Conservation (phyloP, 345 rosid genomes). For the Trapa bicornis region DNA sequence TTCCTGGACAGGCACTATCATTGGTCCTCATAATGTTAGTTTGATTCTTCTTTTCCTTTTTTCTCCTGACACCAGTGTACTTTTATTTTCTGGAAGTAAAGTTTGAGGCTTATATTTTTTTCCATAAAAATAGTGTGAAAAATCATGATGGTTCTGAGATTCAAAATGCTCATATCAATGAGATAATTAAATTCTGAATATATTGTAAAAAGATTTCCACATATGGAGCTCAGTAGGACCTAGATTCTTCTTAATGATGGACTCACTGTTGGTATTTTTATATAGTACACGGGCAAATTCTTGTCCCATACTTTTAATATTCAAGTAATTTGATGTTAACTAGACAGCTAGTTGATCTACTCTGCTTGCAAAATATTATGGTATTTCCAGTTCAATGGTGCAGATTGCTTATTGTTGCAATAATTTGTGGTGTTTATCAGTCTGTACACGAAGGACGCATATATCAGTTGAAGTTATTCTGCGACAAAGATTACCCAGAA, state of each 20-base stretch:
- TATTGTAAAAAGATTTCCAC: too few species aligned
- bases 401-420: background rate
- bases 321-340: too few species aligned
- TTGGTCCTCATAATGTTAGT: constrained; percentile 10
- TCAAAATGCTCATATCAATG: background rate
- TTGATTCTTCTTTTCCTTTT: background rate
- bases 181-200: too few species aligned
- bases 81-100: background rate
- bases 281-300: too few species aligned
- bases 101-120: background rate
- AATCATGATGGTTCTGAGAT: background rate
- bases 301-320: too few species aligned
- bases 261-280: too few species aligned
- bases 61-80: background rate
- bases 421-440: constrained; percentile 16
- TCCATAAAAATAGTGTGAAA: background rate
- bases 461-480: constrained; percentile 72
- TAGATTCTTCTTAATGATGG: too few species aligned
- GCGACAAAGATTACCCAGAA: constrained; percentile 64
- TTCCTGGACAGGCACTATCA: constrained; percentile 11
- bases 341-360: too few species aligned
- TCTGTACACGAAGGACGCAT: constrained; percentile 78
- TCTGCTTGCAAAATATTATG: background rate
- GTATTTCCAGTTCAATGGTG: background rate
- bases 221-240: too few species aligned